Evolutionary conservation across 306 rosid species (phyloP).

Genomic region (Acacia crassicarpa): DNA sequence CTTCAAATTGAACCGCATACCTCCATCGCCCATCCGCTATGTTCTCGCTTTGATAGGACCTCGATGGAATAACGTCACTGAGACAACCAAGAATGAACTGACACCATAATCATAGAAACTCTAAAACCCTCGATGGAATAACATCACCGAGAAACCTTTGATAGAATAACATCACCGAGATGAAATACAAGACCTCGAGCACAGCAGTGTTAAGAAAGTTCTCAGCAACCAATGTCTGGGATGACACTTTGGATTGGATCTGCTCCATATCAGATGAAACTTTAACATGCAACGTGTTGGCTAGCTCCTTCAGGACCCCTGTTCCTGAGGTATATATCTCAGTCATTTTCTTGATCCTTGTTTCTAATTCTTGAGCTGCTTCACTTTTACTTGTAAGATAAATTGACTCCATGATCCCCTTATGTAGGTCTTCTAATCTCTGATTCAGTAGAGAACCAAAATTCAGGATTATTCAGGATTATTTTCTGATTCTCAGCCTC

Average conservation of each 20-base stretch:
- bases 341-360: slow-evolving; percentile 67
- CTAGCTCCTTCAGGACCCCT: slow-evolving; percentile 59
- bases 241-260: slow-evolving; percentile 52
- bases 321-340: slow-evolving; percentile 68
- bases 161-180: too few relatives aligned
- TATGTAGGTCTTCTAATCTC: slow-evolving; percentile 67
- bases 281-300: slow-evolving; percentile 59
- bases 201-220: too few relatives aligned
- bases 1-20: too few relatives aligned
- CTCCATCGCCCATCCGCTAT: too few relatives aligned
- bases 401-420: slow-evolving; percentile 62
- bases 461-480: slow-evolving; percentile 55
- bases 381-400: slow-evolving; percentile 72
- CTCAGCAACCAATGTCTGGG: slow-evolving; percentile 63
- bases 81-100: too few relatives aligned
- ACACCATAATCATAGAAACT: too few relatives aligned
- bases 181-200: too few relatives aligned
- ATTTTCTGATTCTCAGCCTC: slow-evolving; percentile 66
- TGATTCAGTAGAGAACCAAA: slow-evolving; percentile 74
- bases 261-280: slow-evolving; percentile 73
- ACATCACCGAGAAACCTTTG: too few relatives aligned
- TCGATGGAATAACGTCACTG: too few relatives aligned
- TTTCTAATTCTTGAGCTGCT: slow-evolving; percentile 68
- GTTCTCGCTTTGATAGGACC: too few relatives aligned
- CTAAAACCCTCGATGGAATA: too few relatives aligned